Evolutionary conservation across 2,329 filamentous ascomycete genomes (phyloP).

Genomic region (Aspergillus luchuensis): DNA sequence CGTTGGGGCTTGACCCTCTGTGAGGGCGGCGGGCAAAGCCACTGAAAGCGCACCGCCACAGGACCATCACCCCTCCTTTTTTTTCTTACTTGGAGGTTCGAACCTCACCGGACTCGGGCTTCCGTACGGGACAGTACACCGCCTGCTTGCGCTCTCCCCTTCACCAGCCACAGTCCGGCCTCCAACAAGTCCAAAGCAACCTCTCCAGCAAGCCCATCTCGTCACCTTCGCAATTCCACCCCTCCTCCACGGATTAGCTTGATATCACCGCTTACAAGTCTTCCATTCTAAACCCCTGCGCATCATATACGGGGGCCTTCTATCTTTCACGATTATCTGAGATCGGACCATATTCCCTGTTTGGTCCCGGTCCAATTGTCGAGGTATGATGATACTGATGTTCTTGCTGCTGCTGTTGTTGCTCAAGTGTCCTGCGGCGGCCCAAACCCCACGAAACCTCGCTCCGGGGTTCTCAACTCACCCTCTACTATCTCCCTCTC

Average conservation of each 20-base stretch:
- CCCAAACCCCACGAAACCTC: constrained; percentile 45
- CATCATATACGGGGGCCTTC: constrained; percentile 3
- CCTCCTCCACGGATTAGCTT: constrained; percentile 7
- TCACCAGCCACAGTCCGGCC: constrained; percentile 32
- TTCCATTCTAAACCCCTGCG: constrained; percentile 2
- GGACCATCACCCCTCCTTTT: constrained; percentile 26
- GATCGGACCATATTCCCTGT: constrained; percentile 7
- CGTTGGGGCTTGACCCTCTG: constrained; percentile 26
- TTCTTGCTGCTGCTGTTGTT: constrained; percentile 21
- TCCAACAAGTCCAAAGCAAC: constrained; percentile 12
- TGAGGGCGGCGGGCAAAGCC: constrained; percentile 20
- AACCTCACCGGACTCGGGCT: background rate
- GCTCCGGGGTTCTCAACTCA: constrained; percentile 28
- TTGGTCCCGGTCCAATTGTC: constrained; percentile 26
- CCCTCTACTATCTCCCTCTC: constrained; percentile 27
- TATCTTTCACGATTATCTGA: constrained; percentile 12
- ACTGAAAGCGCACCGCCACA: constrained; percentile 34
- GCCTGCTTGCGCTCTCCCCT: background rate
- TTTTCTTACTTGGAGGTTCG: background rate
- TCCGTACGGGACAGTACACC: background rate
- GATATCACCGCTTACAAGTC: constrained; percentile 14
- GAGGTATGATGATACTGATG: constrained; percentile 25
- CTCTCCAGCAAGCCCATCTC: constrained; percentile 12
- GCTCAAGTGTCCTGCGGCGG: constrained; percentile 35
- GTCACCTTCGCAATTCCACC: constrained; percentile 21